Conservation (phyloP, 345 rosid species). For the Alliaria petiolata region DNA sequence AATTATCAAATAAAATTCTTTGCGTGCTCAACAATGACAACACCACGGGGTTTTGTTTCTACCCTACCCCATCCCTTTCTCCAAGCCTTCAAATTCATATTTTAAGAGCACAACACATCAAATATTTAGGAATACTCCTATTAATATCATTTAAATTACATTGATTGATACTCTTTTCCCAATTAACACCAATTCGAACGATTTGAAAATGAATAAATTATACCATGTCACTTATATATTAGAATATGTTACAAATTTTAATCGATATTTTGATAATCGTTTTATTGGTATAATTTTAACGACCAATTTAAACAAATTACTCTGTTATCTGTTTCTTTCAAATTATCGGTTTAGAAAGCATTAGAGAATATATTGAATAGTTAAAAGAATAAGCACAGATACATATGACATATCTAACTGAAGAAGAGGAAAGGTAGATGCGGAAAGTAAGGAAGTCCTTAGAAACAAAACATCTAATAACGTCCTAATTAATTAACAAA, state of each 20-base stretch:
- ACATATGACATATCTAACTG: background rate
- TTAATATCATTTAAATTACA: too few relatives aligned
- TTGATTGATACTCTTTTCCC: background rate
- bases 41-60: slow-evolving; percentile 6
- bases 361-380: background rate
- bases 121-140: too few relatives aligned
- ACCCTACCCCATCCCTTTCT: background rate
- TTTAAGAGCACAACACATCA: too few relatives aligned
- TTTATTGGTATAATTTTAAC: too few relatives aligned
- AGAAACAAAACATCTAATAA: background rate
- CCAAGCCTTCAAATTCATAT: background rate
- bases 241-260: too few relatives aligned
- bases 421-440: background rate
- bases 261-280: too few relatives aligned
- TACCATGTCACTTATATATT: too few relatives aligned
- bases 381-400: background rate
- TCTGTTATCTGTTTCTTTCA: background rate
- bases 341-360: background rate
- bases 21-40: slow-evolving; percentile 14
- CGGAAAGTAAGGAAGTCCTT: background rate
- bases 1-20: background rate
- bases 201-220: too few relatives aligned
- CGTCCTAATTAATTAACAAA: background rate
- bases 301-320: too few relatives aligned
- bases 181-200: too few relatives aligned